Percentiles rank a stretch among this genome's conserved stretches.
These are phyloP conservation scores for Talaromyces sp. DNA, from an alignment of 2,329 filamentous ascomycete species.

Conservation along the genomic window DNA sequence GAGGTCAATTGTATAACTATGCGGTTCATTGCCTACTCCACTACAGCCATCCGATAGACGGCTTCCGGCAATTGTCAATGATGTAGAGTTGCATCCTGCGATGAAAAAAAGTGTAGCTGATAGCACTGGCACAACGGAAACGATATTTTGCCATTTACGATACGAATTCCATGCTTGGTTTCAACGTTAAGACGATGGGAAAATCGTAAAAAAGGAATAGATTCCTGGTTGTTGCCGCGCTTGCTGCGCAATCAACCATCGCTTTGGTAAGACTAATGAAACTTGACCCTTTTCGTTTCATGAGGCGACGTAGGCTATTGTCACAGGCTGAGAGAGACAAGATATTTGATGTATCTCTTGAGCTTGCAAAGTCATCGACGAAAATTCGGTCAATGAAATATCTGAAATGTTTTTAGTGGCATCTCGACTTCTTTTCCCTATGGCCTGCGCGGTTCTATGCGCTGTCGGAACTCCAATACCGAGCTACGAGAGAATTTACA, in stretches of 20 bases:
- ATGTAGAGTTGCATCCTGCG: slow-evolving; percentile 20
- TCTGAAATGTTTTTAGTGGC: slow-evolving; percentile 24
- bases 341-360: slow-evolving; percentile 28
- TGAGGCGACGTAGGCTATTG: slow-evolving; percentile 19
- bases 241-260: slow-evolving; percentile 35
- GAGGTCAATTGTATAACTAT: neutral
- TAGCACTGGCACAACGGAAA: slow-evolving; percentile 31
- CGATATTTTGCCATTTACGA: slow-evolving; percentile 32
- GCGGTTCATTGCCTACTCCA: neutral
- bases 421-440: slow-evolving; percentile 28
- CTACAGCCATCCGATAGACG: neutral
- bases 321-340: slow-evolving; percentile 15
- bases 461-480: slow-evolving; percentile 20
- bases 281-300: slow-evolving; percentile 16
- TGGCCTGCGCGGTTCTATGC: slow-evolving; percentile 28
- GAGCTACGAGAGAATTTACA: slow-evolving; percentile 13
- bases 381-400: slow-evolving; percentile 20
- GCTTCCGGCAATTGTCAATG: neutral
- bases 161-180: neutral
- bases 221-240: neutral
- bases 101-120: slow-evolving; percentile 25
- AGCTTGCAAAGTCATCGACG: slow-evolving; percentile 32
- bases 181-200: neutral
- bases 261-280: slow-evolving; percentile 30
- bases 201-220: neutral